Evolutionary conservation across 176 grass and related monocot genomes (phyloP), one percentile per base, ranked within the genome.

Genomic region (Raddia guianensis): DNA sequence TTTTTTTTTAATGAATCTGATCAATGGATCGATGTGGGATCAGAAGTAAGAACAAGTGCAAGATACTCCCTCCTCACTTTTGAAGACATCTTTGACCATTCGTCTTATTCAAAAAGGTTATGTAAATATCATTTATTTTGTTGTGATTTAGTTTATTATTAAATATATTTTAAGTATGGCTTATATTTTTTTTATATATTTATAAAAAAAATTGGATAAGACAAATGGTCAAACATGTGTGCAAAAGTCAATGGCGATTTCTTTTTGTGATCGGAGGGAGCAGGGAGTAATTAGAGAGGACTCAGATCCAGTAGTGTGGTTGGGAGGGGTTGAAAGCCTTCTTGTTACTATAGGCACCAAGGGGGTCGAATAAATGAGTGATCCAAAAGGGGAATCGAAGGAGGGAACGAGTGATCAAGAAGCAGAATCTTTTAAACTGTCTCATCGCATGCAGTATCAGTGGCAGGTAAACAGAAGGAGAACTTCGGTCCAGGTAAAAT

Each of bases 251-350:
- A 27, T 1, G 27, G 1, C 27, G 27, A 27, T 27, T 27, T 27
- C 27, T 27, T 27, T 27, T 27, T 27, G 27, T 27, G 27, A 27
- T 27, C 1, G 27, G 0, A 27, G 27, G 27, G 27, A 27, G 27
- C 1, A 27, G 27, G 27, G 27, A 27, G 1, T 27, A 16, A 42
- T 50, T 20, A 70, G 50, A 15, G 57, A 54, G 27, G 27, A 77
- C 54, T 61, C 8, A 55, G 66, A 87, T 83, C 61, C 53, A 18
- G 9, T 62, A 19, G 59, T 37, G 75, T 70, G 9, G 68, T 58
- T 72, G 49, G 55, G 66, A 47, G 12, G 12, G 2, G 74, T 55
- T 54, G 65, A 18, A 57, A 52, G 15, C 10, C 32, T 19, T 47
- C 32, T 19, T 47, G 12, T 66, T 33, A 6, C 32, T 55, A 10